phyloP scores from a whole-genome alignment of 2,329 filamentous ascomycete species.

The Fusarium sp. region DNA sequence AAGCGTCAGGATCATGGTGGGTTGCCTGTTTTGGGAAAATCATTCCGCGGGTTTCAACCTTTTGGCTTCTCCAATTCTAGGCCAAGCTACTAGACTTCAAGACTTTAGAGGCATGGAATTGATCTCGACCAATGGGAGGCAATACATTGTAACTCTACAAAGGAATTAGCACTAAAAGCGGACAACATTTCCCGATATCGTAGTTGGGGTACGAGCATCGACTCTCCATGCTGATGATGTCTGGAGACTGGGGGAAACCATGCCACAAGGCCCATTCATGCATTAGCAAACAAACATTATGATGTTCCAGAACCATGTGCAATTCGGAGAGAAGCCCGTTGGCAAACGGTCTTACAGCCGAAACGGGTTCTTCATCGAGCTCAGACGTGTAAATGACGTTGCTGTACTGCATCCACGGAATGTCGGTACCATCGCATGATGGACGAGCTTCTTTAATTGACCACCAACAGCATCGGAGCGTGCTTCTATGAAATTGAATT shows the following conservation, averaged over 20 bases:
- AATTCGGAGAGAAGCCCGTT: not conserved
- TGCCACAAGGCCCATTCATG: too few relatives aligned
- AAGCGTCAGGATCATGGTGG: not conserved
- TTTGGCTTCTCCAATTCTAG: not conserved
- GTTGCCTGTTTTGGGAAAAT: not conserved
- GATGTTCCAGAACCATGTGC: not conserved
- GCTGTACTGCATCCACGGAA: too few relatives aligned
- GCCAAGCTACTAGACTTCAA: not conserved
- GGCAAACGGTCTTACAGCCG: rapidly evolving
- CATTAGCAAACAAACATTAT: not conserved
- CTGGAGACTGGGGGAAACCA: not conserved
- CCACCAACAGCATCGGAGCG: too few relatives aligned
- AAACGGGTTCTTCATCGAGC: too few relatives aligned
- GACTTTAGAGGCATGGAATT: not conserved
- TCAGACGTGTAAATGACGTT: not conserved
- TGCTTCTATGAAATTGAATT: rapidly evolving
- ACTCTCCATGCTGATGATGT: not conserved
- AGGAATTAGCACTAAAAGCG: not conserved
- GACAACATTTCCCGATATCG: not conserved
- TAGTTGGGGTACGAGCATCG: not conserved
- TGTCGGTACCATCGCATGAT: not conserved
- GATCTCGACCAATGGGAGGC: not conserved
- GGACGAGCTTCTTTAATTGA: not conserved
- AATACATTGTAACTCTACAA: not conserved
- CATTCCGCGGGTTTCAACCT: not conserved